Evolutionary conservation across 148 eudicot genomes (phyloP).

Genomic region (Amaranthus hypochondriacus): DNA sequence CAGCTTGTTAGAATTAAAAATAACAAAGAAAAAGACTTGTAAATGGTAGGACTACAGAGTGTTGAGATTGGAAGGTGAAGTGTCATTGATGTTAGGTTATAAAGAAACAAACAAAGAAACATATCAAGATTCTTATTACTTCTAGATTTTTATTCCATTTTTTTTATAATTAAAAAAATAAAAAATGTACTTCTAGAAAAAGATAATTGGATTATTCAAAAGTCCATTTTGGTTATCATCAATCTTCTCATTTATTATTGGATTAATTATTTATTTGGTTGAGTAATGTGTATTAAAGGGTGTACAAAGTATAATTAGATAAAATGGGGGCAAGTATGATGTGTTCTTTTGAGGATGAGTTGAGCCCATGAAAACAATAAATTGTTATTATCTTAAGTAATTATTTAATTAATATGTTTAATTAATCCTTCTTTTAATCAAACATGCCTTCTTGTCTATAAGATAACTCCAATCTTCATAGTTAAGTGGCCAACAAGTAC

Average conservation of each 20-base stretch:
- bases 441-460: conserved; percentile 43
- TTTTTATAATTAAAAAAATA: neutral
- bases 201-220: conserved; percentile 13
- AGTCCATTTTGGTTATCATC: conserved; percentile 2
- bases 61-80: conserved; percentile 16
- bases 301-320: conserved; percentile 14
- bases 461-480: conserved; percentile 20
- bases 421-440: conserved; percentile 11
- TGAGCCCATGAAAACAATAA: conserved; percentile 4
- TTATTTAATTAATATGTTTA: neutral
- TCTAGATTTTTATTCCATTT: neutral
- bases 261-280: neutral
- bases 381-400: neutral
- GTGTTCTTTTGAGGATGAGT: conserved; percentile 3
- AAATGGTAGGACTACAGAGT: conserved; percentile 3
- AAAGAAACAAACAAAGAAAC: conserved; percentile 5
- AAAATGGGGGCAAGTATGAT: conserved; percentile 11
- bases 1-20: neutral
- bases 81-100: conserved; percentile 17
- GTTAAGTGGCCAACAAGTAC: conserved; percentile 59
- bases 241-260: neutral
- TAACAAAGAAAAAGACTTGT: neutral
- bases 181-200: neutral
- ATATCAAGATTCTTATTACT: conserved; percentile 6
- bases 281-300: conserved; percentile 17